Percentiles rank a stretch among this genome's conserved stretches.
Evolutionary conservation across 148 eudicot species (phyloP).

Genomic region (Polygonum aviculare): DNA sequence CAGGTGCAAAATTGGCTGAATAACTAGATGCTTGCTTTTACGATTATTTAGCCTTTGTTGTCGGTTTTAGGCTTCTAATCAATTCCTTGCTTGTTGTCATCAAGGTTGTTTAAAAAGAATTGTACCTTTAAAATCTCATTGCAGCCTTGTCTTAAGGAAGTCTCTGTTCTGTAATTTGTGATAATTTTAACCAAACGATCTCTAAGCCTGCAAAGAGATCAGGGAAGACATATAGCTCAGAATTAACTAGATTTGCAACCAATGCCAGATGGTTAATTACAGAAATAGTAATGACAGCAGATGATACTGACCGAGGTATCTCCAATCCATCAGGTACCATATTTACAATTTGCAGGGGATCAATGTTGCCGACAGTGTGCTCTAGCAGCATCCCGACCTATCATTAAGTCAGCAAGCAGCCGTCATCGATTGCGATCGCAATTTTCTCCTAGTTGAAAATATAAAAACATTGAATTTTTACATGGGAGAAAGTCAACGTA

Average conservation of each 20-base stretch:
- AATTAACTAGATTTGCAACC: neutral
- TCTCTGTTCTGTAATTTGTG: conserved; percentile 92
- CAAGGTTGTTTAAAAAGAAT: conserved; percentile 7
- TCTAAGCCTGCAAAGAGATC: conserved; percentile 50
- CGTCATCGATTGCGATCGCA: neutral
- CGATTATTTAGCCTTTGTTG: too few relatives aligned
- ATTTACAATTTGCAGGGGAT: conserved; percentile 86
- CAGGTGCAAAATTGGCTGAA: too few relatives aligned
- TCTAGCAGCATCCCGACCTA: conserved; percentile 85
- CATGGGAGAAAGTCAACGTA: conserved; percentile 17
- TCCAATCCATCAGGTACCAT: conserved; percentile 86
- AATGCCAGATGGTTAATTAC: neutral
- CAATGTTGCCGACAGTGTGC: conserved; percentile 94
- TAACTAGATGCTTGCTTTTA: too few relatives aligned
- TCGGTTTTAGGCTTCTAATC: too few relatives aligned
- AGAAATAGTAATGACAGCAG: neutral
- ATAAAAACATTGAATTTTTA: neutral
- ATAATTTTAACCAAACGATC: conserved; percentile 90
- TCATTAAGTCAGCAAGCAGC: conserved; percentile 2
- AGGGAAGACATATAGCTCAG: neutral
- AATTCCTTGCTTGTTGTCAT: neutral
- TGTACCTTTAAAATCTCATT: conserved; percentile 84
- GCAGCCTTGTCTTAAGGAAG: conserved; percentile 95
- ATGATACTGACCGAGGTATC: conserved; percentile 71
- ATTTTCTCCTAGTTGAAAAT: neutral